These are phyloP conservation scores for Spathaspora gorwiae DNA, from an alignment of 805 yeast genomes.

Conservation along the genomic window DNA sequence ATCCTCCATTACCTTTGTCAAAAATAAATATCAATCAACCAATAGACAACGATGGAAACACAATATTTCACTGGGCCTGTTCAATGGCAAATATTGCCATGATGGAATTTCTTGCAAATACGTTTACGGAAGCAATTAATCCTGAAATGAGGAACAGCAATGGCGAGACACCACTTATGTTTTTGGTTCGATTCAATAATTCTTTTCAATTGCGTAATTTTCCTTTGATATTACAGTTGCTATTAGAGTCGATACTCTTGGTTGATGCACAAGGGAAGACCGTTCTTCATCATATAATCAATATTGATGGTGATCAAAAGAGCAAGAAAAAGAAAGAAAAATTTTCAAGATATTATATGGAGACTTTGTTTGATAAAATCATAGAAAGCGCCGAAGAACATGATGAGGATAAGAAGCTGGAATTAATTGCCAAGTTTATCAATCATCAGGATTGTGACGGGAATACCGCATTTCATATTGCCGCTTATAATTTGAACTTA, in stretches of 20 bases:
- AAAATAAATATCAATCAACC: conserved; percentile 75
- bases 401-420: conserved; percentile 17
- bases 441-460: conserved; percentile 92
- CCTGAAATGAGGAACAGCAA: conserved; percentile 68
- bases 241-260: conserved; percentile 32
- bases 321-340: conserved; percentile 29
- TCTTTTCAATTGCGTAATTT: conserved; percentile 35
- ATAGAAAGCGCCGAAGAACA: conserved; percentile 19
- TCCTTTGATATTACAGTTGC: conserved; percentile 28
- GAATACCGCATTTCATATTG: conserved; percentile 90
- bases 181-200: conserved; percentile 37
- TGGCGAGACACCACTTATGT: conserved; percentile 81
- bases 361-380: conserved; percentile 29
- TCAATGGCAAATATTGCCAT: conserved; percentile 75
- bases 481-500: conserved; percentile 69
- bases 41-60: conserved; percentile 89
- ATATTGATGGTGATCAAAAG: conserved; percentile 6
- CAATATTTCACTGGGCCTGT: conserved; percentile 94
- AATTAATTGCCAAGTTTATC: conserved; percentile 46
- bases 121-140: conserved; percentile 58
- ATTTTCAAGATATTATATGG: conserved; percentile 37
- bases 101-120: conserved; percentile 55
- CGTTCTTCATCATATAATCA: conserved; percentile 38
- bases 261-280: conserved; percentile 39
- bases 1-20: conserved; percentile 51